A percentile compares a stretch with the other conserved stretches of the same genome.
These are phyloP conservation scores for Trichosporon sp. DNA, from an alignment of 1,284 basidiomycete genomes.

Conservation along the genomic window DNA sequence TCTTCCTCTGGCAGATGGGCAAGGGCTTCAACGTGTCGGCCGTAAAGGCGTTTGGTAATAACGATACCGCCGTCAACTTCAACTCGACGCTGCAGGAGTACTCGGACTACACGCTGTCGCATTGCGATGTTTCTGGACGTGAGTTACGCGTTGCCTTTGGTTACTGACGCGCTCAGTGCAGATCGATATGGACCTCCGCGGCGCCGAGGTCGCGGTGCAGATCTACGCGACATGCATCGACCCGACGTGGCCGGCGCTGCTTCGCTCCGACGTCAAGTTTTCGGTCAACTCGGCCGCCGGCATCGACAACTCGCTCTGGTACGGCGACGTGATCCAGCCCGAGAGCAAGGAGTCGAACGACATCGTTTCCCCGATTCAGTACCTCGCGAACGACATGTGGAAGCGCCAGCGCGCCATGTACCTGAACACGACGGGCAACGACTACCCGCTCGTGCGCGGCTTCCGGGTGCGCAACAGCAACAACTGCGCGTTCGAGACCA, in stretches of 20 bases:
- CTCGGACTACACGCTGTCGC: slow-evolving; percentile 29
- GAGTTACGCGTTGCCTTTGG: slow-evolving; percentile 1
- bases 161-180: slow-evolving; percentile 19
- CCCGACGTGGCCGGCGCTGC: slow-evolving; percentile 34
- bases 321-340: slow-evolving; percentile 25
- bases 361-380: slow-evolving; percentile 24
- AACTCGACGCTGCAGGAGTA: slow-evolving; percentile 32
- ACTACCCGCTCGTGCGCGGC: slow-evolving; percentile 23
- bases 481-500: slow-evolving; percentile 30
- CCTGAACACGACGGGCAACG: slow-evolving; percentile 15
- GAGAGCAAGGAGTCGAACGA: slow-evolving; percentile 20
- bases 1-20: slow-evolving; percentile 37
- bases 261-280: slow-evolving; percentile 26
- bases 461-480: slow-evolving; percentile 25
- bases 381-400: slow-evolving; percentile 32
- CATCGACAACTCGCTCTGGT: slow-evolving; percentile 30
- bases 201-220: slow-evolving; percentile 27
- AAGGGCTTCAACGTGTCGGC: slow-evolving; percentile 32
- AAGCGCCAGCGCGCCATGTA: slow-evolving; percentile 29
- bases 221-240: slow-evolving; percentile 35
- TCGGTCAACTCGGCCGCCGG: slow-evolving; percentile 26
- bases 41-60: slow-evolving; percentile 21
- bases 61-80: slow-evolving; percentile 28
- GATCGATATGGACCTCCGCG: slow-evolving; percentile 33
- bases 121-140: slow-evolving; percentile 32